Conservation (phyloP, 73 alveolate genomes). For the Tetrahymena borealis region DNA sequence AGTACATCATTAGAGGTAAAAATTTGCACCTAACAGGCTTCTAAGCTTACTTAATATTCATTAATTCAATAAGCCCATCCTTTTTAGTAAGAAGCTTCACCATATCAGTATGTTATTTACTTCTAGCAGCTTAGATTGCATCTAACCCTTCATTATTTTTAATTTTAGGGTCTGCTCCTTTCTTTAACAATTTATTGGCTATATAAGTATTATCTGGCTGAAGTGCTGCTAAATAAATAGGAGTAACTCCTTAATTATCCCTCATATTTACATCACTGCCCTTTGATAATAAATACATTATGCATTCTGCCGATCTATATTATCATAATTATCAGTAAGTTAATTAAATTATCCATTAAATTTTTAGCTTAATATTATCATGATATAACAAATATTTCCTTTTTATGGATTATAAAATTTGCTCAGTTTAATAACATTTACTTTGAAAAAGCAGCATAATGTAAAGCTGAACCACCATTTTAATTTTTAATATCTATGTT, state of each 20-base stretch:
- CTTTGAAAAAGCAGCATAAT: not conserved
- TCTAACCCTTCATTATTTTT: not conserved
- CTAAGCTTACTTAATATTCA: not conserved
- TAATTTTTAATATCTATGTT: not conserved
- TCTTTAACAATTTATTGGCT: not conserved
- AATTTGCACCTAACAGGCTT: not conserved
- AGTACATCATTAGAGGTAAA: not conserved
- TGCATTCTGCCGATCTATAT: not conserved
- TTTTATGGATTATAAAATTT: too few relatives aligned
- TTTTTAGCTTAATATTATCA: not conserved
- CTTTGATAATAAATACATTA: not conserved
- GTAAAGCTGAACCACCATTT: not conserved
- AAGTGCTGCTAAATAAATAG: not conserved
- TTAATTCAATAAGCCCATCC: not conserved
- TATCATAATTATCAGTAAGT: not conserved
- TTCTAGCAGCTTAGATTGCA: not conserved
- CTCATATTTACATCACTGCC: not conserved
- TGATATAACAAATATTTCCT: not conserved
- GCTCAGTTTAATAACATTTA: not conserved
- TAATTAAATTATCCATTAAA: too few relatives aligned
- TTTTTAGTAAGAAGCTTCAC: not conserved
- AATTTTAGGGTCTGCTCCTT: not conserved
- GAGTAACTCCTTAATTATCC: not conserved
- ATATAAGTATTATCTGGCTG: not conserved
- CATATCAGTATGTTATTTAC: not conserved